Evolutionary conservation across 805 yeast genomes (phyloP), one percentile per base, ranked within the genome.

Genomic region (Yamadazyma sp.): DNA sequence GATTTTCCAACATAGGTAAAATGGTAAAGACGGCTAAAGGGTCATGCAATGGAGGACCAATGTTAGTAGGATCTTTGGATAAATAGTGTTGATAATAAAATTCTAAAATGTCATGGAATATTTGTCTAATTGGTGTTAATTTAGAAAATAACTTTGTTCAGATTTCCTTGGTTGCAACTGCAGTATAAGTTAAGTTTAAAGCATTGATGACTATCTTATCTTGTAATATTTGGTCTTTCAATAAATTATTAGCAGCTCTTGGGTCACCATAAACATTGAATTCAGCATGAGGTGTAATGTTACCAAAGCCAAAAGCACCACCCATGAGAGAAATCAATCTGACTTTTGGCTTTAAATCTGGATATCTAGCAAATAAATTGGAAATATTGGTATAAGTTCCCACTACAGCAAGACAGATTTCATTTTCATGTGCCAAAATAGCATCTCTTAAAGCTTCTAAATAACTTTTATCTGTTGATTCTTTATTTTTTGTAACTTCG

Each of bases 21-120:
- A 85, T 49, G 0, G 77, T 78, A 34, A 73, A 75, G 8, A 83
- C 62, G 1, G 94, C 84, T 33, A 84, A 62, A 1, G 93, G 91
- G 55, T 86, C 95, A 56, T 86, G 95, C 1, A 85, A 69, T 1
- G 88, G 86, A 4, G 93, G 88, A 0, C 93, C 91, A 4, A 38
- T 13, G 23, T 24, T 40, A 21, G 18, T 23, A 4, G 12, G 30
- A 18, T 27, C 37, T n/a, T 14, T 15, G 9, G 23, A 20, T 17
- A 23, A 12, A 30, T 53, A 56, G 18, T 42, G 33, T 12, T 40
- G 29, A 11, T 39, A 39, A 36, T 45, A 60, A 36, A 51, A 55
- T 36, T 38, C 44, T 22, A 58, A 35, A 23, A 60, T 54, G 13
- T 45, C 44, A 27, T 44, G 44, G 37, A 50, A 60, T 27, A 48